Evolutionary conservation across 768 basidiomycete species (phyloP).

Genomic region (Paxillus ammoniavirescens): DNA sequence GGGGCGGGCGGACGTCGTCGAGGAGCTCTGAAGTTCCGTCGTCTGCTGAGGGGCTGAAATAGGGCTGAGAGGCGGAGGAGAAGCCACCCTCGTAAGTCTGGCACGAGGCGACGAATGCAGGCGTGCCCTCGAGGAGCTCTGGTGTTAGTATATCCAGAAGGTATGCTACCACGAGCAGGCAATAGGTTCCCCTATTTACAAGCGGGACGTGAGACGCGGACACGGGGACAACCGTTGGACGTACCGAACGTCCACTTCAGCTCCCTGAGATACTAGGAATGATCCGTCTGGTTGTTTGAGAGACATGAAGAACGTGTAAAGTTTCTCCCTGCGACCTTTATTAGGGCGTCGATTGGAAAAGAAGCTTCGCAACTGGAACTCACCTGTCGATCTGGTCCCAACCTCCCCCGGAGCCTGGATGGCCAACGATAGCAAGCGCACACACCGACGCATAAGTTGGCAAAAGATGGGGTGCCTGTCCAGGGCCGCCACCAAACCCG

Average conservation of each 20-base stretch:
- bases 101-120: constrained; percentile 81
- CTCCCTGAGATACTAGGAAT: constrained; percentile 82
- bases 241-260: constrained; percentile 93
- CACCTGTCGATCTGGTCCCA: constrained; percentile 89
- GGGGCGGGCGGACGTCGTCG: constrained; percentile 58
- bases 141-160: constrained; percentile 88
- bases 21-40: constrained; percentile 29
- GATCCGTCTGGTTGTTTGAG: constrained; percentile 93
- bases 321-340: constrained; percentile 49
- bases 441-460: constrained; percentile 89
- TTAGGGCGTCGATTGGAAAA: neutral
- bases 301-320: constrained; percentile 89
- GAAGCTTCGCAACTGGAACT: constrained; percentile 11
- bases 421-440: constrained; percentile 77
- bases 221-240: constrained; percentile 11
- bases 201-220: neutral
- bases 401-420: constrained; percentile 68
- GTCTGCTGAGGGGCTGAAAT: constrained; percentile 38
- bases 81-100: constrained; percentile 99
- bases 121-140: constrained; percentile 73
- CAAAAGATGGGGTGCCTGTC: constrained; percentile 84
- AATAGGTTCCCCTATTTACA: constrained; percentile 80
- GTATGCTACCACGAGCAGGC: constrained; percentile 79
- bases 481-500: constrained; percentile 90
- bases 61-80: constrained; percentile 73